These are phyloP conservation scores for Podospora didyma DNA, from an alignment of 495 filamentous ascomycete genomes.

Conservation along the genomic window DNA sequence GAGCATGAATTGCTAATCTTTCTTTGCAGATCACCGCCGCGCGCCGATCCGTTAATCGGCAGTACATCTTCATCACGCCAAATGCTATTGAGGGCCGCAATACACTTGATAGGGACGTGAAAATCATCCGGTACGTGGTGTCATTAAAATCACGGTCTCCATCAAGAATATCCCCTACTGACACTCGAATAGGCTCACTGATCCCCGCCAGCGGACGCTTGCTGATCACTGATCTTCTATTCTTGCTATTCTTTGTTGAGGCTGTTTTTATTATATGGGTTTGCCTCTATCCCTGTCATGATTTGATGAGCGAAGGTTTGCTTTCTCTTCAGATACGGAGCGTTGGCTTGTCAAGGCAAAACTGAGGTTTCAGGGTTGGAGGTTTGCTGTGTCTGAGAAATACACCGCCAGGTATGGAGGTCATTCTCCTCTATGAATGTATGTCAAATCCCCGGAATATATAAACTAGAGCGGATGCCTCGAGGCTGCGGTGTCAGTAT, in stretches of 20 bases:
- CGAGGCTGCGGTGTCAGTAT: no score
- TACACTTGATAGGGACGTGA: constrained; percentile 67
- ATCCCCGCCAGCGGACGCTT: constrained; percentile 53
- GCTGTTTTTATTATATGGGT: not conserved
- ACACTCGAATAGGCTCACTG: constrained; percentile 45
- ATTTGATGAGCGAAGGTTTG: no score
- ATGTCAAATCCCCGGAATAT: no score
- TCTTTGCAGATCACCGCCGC: constrained; percentile 69
- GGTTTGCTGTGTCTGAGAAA: no score
- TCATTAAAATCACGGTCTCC: not conserved
- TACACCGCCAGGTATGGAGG: no score
- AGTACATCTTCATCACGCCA: constrained; percentile 96
- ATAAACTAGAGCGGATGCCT: no score
- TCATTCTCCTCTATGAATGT: no score
- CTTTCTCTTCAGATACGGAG: no score
- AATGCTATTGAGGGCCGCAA: constrained; percentile 76
- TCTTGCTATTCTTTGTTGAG: not conserved
- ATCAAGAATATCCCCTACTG: constrained; percentile 5
- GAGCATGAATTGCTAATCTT: not conserved
- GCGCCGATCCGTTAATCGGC: constrained; percentile 76
- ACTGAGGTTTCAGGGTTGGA: no score
- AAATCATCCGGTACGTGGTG: constrained; percentile 69
- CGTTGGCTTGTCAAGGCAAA: no score
- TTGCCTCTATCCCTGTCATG: no score
- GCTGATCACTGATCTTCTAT: constrained; percentile 25